Percentiles rank a stretch among this genome's conserved stretches.
Evolutionary conservation across 2,329 filamentous ascomycete species (phyloP).

Genomic region (Ramularia endophylla): DNA sequence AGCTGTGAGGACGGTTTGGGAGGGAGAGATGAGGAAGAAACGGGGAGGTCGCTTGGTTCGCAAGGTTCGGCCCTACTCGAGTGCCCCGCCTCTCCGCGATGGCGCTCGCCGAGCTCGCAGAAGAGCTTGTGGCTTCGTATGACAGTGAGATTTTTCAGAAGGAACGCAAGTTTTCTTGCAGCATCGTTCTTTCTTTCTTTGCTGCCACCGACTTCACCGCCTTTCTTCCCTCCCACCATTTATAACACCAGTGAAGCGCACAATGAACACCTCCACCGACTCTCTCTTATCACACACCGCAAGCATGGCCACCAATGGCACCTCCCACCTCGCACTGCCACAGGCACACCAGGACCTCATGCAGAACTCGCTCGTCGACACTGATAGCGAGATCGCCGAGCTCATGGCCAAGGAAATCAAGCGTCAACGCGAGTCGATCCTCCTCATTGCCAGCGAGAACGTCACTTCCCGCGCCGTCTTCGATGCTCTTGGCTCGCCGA

Average conservation of each 20-base stretch:
- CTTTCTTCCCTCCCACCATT: background rate
- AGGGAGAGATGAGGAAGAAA: too few relatives aligned
- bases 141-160: too few relatives aligned
- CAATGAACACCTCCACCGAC: background rate
- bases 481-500: conserved; percentile 89
- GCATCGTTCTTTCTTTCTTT: too few relatives aligned
- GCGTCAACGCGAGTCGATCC: conserved; percentile 96
- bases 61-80: too few relatives aligned
- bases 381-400: conserved; percentile 87
- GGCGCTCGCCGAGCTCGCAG: too few relatives aligned
- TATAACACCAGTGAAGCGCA: background rate
- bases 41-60: too few relatives aligned
- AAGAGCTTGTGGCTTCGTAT: too few relatives aligned
- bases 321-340: conserved; percentile 52
- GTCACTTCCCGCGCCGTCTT: conserved; percentile 98
- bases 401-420: conserved; percentile 97
- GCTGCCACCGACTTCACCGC: too few relatives aligned
- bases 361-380: conserved; percentile 86
- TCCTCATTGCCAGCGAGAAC: conserved; percentile 98
- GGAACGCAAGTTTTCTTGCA: too few relatives aligned
- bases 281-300: background rate
- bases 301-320: conserved; percentile 24
- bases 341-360: conserved; percentile 71
- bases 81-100: too few relatives aligned
- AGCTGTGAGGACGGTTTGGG: too few relatives aligned